phyloP scores from a whole-genome alignment of 140 eudicot genomes.

The Oenanthe javanica region DNA sequence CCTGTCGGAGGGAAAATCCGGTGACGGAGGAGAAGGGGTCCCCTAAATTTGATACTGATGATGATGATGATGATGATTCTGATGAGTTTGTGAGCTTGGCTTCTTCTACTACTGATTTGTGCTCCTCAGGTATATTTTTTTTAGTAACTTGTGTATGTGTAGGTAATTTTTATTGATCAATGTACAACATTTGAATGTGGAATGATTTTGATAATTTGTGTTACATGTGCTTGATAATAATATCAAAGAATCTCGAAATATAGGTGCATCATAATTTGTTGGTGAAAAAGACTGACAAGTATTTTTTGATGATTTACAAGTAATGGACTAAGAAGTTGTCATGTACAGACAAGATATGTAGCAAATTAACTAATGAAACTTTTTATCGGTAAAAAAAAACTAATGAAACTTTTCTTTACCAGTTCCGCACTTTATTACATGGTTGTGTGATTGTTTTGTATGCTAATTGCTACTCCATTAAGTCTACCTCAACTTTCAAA shows the following conservation, averaged over 20 bases:
- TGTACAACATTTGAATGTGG: background rate
- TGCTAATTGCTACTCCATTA: background rate
- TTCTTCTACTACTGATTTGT: slow-evolving; percentile 58
- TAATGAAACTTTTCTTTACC: background rate
- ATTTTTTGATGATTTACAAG: background rate
- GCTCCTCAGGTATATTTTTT: slow-evolving; percentile 43
- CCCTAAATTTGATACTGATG: slow-evolving; percentile 8
- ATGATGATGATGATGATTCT: slow-evolving; percentile 17
- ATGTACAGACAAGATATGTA: background rate
- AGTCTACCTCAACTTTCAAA: background rate
- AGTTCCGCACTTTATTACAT: background rate
- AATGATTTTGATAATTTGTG: background rate
- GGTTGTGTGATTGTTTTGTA: background rate
- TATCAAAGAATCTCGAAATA: too few relatives aligned
- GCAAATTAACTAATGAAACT: too few relatives aligned
- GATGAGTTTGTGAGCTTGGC: slow-evolving; percentile 78
- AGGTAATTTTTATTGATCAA: background rate
- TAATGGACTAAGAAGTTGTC: background rate
- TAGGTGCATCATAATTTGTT: too few relatives aligned
- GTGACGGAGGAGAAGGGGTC: slow-evolving; percentile 19
- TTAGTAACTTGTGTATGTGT: background rate
- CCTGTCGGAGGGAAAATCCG: slow-evolving; percentile 15
- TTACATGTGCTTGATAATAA: background rate
- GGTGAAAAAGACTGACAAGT: background rate
- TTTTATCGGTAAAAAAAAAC: background rate